Evolutionary conservation across 1,139 yeast genomes (phyloP).

Genomic region (Ogataea hybrid): DNA sequence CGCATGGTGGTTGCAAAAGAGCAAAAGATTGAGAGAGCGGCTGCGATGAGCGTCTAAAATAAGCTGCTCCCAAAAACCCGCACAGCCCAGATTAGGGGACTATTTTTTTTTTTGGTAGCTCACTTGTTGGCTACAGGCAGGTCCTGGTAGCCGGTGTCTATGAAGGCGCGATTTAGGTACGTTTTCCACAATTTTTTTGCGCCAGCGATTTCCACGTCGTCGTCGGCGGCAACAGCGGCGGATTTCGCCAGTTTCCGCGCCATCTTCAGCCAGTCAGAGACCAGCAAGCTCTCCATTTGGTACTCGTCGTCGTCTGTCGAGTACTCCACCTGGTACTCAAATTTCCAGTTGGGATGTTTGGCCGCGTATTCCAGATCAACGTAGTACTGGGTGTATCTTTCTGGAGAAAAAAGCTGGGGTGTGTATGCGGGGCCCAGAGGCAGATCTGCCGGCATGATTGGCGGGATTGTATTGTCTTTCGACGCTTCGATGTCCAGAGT

Average conservation of each 20-base stretch:
- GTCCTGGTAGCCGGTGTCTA: conserved; percentile 62
- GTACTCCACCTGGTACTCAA: conserved; percentile 65
- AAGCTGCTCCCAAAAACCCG: not conserved
- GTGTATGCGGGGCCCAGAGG: conserved; percentile 74
- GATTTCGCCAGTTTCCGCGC: conserved; percentile 50
- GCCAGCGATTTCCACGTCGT: conserved; percentile 17
- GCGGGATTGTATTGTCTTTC: conserved; percentile 68
- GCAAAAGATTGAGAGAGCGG: conserved; percentile 2
- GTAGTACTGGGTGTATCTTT: conserved; percentile 68
- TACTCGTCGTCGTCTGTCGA: conserved; percentile 60
- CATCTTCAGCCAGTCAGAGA: conserved; percentile 55
- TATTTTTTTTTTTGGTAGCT: not conserved
- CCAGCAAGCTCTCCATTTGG: conserved; percentile 55
- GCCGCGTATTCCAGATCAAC: conserved; percentile 48
- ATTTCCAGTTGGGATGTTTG: conserved; percentile 38
- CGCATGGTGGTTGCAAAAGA: conserved; percentile 1
- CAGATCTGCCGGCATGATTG: conserved; percentile 51
- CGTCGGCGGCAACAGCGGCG: conserved; percentile 2
- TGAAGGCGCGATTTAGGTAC: conserved; percentile 49
- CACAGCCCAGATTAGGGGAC: not conserved
- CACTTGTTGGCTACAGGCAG: conserved; percentile 22
- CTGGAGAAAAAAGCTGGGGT: conserved; percentile 71
- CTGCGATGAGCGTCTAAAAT: conserved; percentile 8
- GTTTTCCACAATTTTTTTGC: conserved; percentile 39
- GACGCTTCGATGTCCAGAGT: conserved; percentile 21